A percentile compares a stretch with the other conserved stretches of the same genome.
Evolutionary conservation across 129 eudicot species (phyloP).

Genomic region (Flaveria ramosissima): DNA sequence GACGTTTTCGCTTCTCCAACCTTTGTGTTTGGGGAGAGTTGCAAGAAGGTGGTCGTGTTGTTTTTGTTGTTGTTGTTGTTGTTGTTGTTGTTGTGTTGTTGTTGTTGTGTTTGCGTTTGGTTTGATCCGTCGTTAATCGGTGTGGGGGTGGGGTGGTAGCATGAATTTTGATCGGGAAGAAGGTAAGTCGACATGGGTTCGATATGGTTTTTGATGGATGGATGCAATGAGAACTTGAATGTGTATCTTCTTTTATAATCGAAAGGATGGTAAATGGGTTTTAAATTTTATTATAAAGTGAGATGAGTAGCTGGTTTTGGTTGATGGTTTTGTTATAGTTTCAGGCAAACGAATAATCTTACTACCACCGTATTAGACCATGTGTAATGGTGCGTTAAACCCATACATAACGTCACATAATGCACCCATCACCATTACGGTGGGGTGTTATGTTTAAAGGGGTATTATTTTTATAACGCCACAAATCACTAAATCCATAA

Average conservation of each 20-base stretch:
- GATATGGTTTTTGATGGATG: background rate
- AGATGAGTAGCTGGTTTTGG: too few species aligned
- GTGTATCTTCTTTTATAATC: background rate
- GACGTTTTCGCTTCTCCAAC: slow-evolving; percentile 41
- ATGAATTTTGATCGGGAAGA: slow-evolving; percentile 12
- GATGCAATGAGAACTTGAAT: slow-evolving; percentile 1
- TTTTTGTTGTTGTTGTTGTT: background rate
- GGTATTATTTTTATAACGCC: too few species aligned
- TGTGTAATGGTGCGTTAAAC: too few species aligned
- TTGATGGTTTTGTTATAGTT: too few species aligned
- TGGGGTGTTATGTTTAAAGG: too few species aligned
- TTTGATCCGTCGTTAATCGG: background rate
- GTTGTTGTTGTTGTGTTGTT: background rate
- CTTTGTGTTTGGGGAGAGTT: slow-evolving; percentile 40
- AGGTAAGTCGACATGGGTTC: slow-evolving; percentile 24
- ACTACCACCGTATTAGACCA: too few species aligned
- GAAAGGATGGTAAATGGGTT: too few species aligned
- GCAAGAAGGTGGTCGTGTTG: background rate
- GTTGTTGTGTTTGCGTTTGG: slow-evolving; percentile 1
- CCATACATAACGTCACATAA: too few species aligned
- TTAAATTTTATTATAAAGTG: too few species aligned
- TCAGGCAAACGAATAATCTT: too few species aligned
- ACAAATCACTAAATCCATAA: too few species aligned
- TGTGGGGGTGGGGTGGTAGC: slow-evolving; percentile 11
- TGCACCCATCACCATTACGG: too few species aligned